Evolutionary conservation across 2,329 filamentous ascomycete species (phyloP), one percentile per base, ranked within the genome.

Genomic region (Westerdykella ornata): DNA sequence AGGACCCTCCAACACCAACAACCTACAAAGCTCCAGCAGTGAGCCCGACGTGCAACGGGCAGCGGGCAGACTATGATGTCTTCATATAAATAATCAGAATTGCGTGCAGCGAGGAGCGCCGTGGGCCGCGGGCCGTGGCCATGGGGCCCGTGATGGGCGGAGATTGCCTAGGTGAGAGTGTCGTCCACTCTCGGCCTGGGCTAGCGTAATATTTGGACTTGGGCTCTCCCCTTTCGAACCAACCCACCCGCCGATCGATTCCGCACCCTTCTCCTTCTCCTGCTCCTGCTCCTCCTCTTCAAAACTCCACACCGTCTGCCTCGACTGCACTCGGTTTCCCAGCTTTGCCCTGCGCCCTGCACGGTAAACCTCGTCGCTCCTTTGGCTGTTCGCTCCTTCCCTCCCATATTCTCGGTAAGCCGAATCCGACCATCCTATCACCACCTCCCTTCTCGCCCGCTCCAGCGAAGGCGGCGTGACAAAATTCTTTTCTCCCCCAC

Each of bases 401-500:
- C 14, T 33, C 28, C 33, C 16, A 40, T 29, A 47, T 49, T 52
- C 53, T 59, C 55, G 59, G 59, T 63, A 63, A 62, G 59, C 60
- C 50, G 52, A 56, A 49, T 44, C 43, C 34, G 39, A 46, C 47
- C 38, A 42, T 37, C 44, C 38, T 32, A 16, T 32, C 13, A 16
- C 30, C 37, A 36, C 38, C 39, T 37, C 29, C 32, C 51, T 53
- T 43, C 13, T 62, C 55, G n/a, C n/a, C n/a, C 52, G 53, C 59
- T 42, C 52, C 50, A 41, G 43, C n/a, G 41, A 42, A 42, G 42
- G 37, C 40, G 43, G 49, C 56, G 46, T 52, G 54, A 53, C 54
- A 60, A 62, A 63, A 63, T 59, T 47, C 49, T 56, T 62, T 60
- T 62, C 56, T 56, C 51, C 45, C 31, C n/a, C 33, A 11, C 51